Evolutionary conservation across 305 asterid species (phyloP).

Genomic region (Plantago lanceolata): DNA sequence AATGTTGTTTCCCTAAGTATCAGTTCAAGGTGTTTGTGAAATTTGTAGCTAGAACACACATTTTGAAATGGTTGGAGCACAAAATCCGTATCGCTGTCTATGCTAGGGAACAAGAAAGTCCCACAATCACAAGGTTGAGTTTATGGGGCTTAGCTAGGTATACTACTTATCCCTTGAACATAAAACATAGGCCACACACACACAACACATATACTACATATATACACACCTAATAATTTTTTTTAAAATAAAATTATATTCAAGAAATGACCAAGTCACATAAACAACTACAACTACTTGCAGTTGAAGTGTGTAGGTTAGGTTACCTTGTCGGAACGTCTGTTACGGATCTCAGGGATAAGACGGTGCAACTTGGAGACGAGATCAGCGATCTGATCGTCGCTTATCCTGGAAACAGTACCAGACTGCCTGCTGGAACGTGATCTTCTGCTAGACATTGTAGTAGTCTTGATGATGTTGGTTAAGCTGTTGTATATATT

Average conservation of each 20-base stretch:
- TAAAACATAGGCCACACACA: conserved; percentile 31
- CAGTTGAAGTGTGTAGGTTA: neutral
- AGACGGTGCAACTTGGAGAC: conserved; percentile 67
- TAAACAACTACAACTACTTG: too few species aligned
- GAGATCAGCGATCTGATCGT: conserved; percentile 75
- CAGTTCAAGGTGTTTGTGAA: neutral
- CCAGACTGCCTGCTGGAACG: conserved; percentile 60
- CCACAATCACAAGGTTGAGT: conserved; percentile 36
- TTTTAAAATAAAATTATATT: too few species aligned
- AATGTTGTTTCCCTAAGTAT: neutral
- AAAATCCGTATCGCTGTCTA: neutral
- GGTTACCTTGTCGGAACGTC: conserved; percentile 52
- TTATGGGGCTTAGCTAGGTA: conserved; percentile 9
- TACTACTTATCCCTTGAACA: conserved; percentile 25
- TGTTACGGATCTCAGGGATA: conserved; percentile 56
- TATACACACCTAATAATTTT: too few species aligned
- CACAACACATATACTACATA: too few species aligned
- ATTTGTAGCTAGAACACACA: neutral
- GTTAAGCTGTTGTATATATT: neutral
- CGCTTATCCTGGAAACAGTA: conserved; percentile 46
- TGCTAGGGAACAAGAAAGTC: conserved; percentile 34
- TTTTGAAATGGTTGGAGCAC: neutral
- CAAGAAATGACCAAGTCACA: too few species aligned
- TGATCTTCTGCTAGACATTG: conserved; percentile 76
- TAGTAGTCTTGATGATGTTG: neutral